Percentiles rank a stretch among this genome's conserved stretches.
phyloP scores from a whole-genome alignment of 1,139 yeast species.

The Yamadazyma sp. region DNA sequence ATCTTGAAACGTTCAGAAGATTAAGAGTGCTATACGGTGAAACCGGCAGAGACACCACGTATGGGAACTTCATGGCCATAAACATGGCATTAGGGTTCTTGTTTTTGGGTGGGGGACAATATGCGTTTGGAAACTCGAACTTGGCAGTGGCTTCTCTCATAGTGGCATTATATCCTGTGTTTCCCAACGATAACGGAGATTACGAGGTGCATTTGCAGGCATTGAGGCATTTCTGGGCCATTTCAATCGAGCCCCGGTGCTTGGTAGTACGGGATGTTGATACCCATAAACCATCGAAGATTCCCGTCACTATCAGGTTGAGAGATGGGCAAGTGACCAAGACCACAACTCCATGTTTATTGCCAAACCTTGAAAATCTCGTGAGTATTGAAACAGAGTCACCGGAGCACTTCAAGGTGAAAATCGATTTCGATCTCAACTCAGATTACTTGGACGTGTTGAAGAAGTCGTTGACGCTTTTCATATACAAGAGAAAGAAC shows the following conservation, averaged over 20 bases:
- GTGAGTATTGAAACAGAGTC: conserved; percentile 40
- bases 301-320: conserved; percentile 48
- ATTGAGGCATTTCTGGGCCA: conserved; percentile 86
- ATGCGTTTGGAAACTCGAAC: conserved; percentile 65
- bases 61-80: conserved; percentile 76
- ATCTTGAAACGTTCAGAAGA: conserved; percentile 72
- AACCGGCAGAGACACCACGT: conserved; percentile 47
- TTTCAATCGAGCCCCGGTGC: conserved; percentile 81
- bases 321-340: conserved; percentile 35
- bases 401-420: conserved; percentile 45
- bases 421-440: conserved; percentile 38
- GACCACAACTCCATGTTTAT: conserved; percentile 59
- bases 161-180: conserved; percentile 73
- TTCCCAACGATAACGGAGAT: conserved; percentile 49
- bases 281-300: conserved; percentile 51
- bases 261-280: conserved; percentile 70
- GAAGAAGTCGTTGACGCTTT: conserved; percentile 45
- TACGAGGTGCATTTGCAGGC: conserved; percentile 77
- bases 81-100: conserved; percentile 85
- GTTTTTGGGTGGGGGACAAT: conserved; percentile 91
- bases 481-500: conserved; percentile 48
- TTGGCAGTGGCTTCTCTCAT: conserved; percentile 74
- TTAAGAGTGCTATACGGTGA: conserved; percentile 67
- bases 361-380: conserved; percentile 61
- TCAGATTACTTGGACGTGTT: conserved; percentile 43